Conservation (phyloP, 768 basidiomycete species). For the Hebeloma cylindrosporum region DNA sequence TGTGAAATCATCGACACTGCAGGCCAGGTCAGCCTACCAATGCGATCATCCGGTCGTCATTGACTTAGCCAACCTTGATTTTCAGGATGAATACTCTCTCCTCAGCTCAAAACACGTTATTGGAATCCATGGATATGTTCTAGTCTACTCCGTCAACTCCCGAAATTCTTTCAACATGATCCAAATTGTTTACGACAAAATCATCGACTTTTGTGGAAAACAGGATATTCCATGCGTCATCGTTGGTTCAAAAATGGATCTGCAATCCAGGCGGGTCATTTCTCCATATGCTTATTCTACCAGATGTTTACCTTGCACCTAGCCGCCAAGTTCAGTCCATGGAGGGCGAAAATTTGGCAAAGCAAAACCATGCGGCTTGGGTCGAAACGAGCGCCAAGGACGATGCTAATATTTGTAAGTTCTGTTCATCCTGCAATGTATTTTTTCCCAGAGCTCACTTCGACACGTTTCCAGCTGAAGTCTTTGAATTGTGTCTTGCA, state of each 20-base stretch:
- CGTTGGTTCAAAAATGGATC: slow-evolving; percentile 87
- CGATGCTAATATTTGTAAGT: slow-evolving; percentile 81
- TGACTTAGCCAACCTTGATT: slow-evolving; percentile 7
- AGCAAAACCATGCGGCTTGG: slow-evolving; percentile 69
- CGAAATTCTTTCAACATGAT: slow-evolving; percentile 90
- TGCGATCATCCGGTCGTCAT: slow-evolving; percentile 7
- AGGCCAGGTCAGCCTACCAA: slow-evolving; percentile 66
- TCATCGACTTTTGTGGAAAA: slow-evolving; percentile 81
- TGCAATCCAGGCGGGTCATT: slow-evolving; percentile 63
- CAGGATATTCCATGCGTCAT: slow-evolving; percentile 86
- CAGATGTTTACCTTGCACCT: slow-evolving; percentile 24
- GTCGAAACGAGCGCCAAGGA: slow-evolving; percentile 85
- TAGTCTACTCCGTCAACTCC: slow-evolving; percentile 89
- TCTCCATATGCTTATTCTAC: slow-evolving; percentile 13
- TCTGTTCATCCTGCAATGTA: no score
- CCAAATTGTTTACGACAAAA: slow-evolving; percentile 88
- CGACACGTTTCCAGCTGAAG: slow-evolving; percentile 47
- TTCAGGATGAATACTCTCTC: slow-evolving; percentile 88
- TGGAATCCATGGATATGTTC: slow-evolving; percentile 91
- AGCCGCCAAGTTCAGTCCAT: slow-evolving; percentile 64
- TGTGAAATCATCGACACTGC: slow-evolving; percentile 96
- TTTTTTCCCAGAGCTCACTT: no score
- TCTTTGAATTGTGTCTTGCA: slow-evolving; percentile 77
- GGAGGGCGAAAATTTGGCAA: slow-evolving; percentile 73
- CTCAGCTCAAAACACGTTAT: slow-evolving; percentile 88